Conservation (phyloP, 495 filamentous ascomycete genomes). For the Neurospora sp. region DNA sequence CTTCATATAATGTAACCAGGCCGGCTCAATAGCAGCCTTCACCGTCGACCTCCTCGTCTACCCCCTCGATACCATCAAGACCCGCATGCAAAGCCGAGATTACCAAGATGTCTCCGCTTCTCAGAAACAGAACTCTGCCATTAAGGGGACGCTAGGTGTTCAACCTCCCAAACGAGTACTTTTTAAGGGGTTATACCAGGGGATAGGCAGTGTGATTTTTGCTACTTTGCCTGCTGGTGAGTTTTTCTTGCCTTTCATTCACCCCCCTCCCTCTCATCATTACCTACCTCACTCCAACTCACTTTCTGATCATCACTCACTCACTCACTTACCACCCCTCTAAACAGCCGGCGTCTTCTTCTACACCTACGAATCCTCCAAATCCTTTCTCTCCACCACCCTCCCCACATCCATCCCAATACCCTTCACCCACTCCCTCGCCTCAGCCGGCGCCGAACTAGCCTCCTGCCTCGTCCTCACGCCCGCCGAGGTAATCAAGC, state of each 20-base stretch:
- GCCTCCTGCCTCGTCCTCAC: constrained; percentile 79
- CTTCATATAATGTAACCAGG: too few species aligned
- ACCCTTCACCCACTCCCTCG: constrained; percentile 56
- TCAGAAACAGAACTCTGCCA: constrained; percentile 12
- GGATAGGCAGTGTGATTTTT: constrained; percentile 78
- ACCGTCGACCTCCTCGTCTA: constrained; percentile 73
- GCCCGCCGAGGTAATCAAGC: constrained; percentile 85
- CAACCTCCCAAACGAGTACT: constrained; percentile 38
- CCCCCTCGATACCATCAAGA: constrained; percentile 79
- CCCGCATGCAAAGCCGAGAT: constrained; percentile 67
- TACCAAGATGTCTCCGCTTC: constrained; percentile 50
- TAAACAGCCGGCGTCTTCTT: constrained; percentile 74
- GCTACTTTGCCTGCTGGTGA: constrained; percentile 76
- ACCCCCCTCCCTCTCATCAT: background rate
- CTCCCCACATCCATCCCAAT: constrained; percentile 39
- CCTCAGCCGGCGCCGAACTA: constrained; percentile 66
- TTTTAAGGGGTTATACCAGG: constrained; percentile 76
- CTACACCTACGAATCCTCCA: constrained; percentile 73
- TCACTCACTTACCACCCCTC: background rate
- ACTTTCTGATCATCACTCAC: background rate
- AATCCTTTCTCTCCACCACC: constrained; percentile 36
- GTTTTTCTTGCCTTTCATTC: constrained; percentile 7
- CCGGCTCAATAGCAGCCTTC: constrained; percentile 73
- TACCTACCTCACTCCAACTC: background rate
- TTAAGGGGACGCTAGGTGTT: constrained; percentile 41